phyloP scores from a whole-genome alignment of 2,329 filamentous ascomycete species.

The Paecilomyces fulvus region DNA sequence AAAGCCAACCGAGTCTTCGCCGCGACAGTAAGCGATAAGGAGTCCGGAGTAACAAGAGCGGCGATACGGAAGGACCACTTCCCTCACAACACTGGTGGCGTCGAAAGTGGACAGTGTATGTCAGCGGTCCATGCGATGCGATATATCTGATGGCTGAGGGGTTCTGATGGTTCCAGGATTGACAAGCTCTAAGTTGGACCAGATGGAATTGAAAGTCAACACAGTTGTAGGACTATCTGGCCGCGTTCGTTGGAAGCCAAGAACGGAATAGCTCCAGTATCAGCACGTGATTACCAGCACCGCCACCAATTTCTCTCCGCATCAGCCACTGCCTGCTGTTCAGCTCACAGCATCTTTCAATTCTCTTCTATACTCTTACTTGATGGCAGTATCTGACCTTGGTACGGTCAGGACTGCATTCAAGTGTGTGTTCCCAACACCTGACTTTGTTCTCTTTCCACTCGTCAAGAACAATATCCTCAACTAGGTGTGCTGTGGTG shows the following conservation, averaged over 20 bases:
- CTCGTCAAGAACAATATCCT: background rate
- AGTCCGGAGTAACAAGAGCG: slow-evolving; percentile 8
- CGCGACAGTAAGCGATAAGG: slow-evolving; percentile 26
- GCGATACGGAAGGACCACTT: slow-evolving; percentile 14
- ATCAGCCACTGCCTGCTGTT: background rate
- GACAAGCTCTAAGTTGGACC: background rate
- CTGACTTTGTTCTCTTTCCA: background rate
- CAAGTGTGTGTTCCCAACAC: background rate
- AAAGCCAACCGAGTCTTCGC: background rate
- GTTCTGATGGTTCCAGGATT: background rate
- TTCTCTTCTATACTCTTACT: background rate
- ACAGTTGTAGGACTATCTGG: background rate
- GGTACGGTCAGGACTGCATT: background rate
- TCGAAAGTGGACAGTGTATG: background rate
- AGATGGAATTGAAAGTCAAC: background rate
- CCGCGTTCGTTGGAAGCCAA: slow-evolving; percentile 1
- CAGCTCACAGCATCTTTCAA: background rate
- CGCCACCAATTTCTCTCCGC: background rate
- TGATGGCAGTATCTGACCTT: background rate
- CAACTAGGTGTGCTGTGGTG: background rate
- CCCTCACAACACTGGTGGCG: slow-evolving; percentile 3
- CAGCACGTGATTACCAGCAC: background rate
- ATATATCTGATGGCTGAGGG: background rate
- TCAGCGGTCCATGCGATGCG: background rate
- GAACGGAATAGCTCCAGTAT: background rate